Evolutionary conservation across 768 basidiomycete species (phyloP).

Genomic region (Pleurotus pulmonarius): DNA sequence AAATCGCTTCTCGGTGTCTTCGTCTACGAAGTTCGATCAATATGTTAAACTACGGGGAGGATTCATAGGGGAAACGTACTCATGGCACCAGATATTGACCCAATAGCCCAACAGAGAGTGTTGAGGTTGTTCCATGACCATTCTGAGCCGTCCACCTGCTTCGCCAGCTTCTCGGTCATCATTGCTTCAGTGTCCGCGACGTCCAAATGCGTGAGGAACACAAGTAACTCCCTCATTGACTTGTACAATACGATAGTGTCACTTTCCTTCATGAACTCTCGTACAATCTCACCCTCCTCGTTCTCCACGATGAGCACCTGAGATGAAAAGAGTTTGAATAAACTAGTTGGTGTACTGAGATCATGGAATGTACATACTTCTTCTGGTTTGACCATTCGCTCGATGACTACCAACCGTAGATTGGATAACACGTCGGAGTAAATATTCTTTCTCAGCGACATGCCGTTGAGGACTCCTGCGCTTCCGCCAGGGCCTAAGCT

Average conservation of each 20-base stretch:
- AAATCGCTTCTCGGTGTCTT: conserved; percentile 99
- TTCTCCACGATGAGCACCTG: conserved; percentile 98
- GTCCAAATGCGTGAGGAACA: conserved; percentile 97
- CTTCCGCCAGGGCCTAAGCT: conserved; percentile 67
- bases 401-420: conserved; percentile 91
- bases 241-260: conserved; percentile 99
- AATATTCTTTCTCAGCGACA: conserved; percentile 87
- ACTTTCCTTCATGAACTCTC: conserved; percentile 98
- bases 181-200: conserved; percentile 95
- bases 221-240: conserved; percentile 95
- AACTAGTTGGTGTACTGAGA: conserved; percentile 5
- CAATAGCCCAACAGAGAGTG: conserved; percentile 99
- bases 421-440: conserved; percentile 95
- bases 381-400: conserved; percentile 99
- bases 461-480: conserved; percentile 67
- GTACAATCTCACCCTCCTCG: conserved; percentile 98
- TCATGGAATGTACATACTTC: conserved; percentile 57
- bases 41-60: too few species aligned
- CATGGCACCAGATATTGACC: conserved; percentile 98
- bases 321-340: neutral
- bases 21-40: conserved; percentile 49
- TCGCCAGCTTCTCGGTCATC: conserved; percentile 93
- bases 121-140: conserved; percentile 99
- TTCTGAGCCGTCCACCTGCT: conserved; percentile 96
- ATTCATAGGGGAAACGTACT: conserved; percentile 54